These are phyloP conservation scores for Diaporthe citrichinensis DNA, from an alignment of 2,329 filamentous ascomycete species.

Conservation along the genomic window DNA sequence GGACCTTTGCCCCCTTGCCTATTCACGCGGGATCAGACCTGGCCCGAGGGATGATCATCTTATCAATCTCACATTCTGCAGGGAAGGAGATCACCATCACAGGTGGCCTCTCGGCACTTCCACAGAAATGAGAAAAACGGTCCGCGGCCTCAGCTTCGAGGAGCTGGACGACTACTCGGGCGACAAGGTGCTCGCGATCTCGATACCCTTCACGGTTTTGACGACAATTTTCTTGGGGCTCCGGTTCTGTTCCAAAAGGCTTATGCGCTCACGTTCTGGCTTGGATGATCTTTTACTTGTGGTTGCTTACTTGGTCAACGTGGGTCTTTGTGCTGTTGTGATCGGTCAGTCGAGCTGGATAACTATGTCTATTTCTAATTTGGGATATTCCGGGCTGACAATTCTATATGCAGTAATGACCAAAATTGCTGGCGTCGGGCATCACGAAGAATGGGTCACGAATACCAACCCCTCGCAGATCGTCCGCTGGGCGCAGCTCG, in stretches of 20 bases:
- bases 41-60: constrained; percentile 1
- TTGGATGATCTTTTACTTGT: constrained; percentile 8
- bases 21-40: background rate
- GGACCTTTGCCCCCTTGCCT: background rate
- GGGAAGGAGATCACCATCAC: background rate
- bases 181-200: background rate
- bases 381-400: background rate
- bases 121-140: background rate
- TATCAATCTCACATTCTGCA: no score
- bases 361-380: no score
- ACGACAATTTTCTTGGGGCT: background rate
- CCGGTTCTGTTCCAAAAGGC: background rate
- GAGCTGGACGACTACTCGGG: background rate
- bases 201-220: background rate
- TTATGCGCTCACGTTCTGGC: constrained; percentile 14
- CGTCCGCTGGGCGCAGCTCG: background rate
- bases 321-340: background rate
- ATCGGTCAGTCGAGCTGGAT: background rate
- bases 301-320: background rate
- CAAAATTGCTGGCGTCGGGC: background rate
- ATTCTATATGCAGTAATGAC: background rate
- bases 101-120: background rate
- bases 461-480: background rate
- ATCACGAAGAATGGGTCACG: background rate
- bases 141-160: background rate